Percentiles rank a stretch among this genome's conserved stretches.
Evolutionary conservation across 345 rosid genomes (phyloP).

Genomic region (Euphorbia peplus): DNA sequence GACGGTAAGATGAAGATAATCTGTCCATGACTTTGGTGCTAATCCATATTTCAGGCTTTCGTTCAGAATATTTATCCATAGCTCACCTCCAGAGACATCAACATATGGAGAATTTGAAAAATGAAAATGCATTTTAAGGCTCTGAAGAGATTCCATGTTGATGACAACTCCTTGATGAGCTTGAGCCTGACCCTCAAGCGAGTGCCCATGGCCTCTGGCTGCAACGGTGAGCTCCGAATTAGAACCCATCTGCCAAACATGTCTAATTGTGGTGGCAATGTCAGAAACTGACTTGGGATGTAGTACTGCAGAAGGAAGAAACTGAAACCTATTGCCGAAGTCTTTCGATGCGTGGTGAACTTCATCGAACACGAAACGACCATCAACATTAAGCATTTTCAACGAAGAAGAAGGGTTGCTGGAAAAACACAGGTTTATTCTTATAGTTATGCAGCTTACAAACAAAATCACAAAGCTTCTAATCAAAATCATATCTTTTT

Average conservation of each 20-base stretch:
- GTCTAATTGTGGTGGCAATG: slow-evolving; percentile 64
- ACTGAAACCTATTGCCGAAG: slow-evolving; percentile 69
- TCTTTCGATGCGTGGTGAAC: slow-evolving; percentile 75
- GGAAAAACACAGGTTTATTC: slow-evolving; percentile 56
- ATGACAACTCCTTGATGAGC: slow-evolving; percentile 25
- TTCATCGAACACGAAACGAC: slow-evolving; percentile 65
- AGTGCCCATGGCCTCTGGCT: slow-evolving; percentile 35
- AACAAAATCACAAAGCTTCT: slow-evolving; percentile 59
- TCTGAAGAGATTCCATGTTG: slow-evolving; percentile 28
- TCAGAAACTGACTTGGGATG: slow-evolving; percentile 79
- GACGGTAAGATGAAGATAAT: slow-evolving; percentile 30
- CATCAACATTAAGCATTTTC: slow-evolving; percentile 56
- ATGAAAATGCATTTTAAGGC: slow-evolving; percentile 14
- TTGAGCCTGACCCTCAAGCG: slow-evolving; percentile 31
- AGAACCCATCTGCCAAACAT: slow-evolving; percentile 81
- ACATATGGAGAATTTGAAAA: slow-evolving; percentile 14
- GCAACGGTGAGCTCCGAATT: slow-evolving; percentile 69
- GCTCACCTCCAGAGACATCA: slow-evolving; percentile 24
- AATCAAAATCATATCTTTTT: slow-evolving; percentile 43
- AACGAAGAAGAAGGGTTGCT: slow-evolving; percentile 54
- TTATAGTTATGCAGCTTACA: slow-evolving; percentile 56
- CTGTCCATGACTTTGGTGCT: slow-evolving; percentile 37
- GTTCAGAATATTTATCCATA: slow-evolving; percentile 29
- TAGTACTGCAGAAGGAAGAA: slow-evolving; percentile 69
- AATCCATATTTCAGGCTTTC: slow-evolving; percentile 25